phyloP scores from a whole-genome alignment of 139 green algal species.

The Chlamydomonas asymmetrica region DNA sequence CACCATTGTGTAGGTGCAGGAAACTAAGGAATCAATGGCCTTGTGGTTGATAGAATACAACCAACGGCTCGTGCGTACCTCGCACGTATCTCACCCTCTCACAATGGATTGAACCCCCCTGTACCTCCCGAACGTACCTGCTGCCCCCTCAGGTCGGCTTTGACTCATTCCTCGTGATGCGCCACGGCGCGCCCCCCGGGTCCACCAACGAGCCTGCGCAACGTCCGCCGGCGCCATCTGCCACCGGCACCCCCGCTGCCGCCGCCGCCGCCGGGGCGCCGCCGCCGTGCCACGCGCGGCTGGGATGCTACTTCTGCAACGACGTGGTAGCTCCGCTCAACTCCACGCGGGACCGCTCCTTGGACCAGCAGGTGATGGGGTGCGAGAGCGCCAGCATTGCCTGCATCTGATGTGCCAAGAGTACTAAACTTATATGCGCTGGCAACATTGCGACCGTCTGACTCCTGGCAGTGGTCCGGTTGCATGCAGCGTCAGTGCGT shows the following conservation, averaged over 20 bases:
- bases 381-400: too few relatives aligned
- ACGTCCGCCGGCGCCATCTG: not conserved
- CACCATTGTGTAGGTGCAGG: too few relatives aligned
- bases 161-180: slow-evolving; percentile 81
- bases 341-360: slow-evolving; percentile 79
- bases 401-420: too few relatives aligned
- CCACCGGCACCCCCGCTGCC: not conserved
- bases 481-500: too few relatives aligned
- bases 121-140: not conserved
- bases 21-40: too few relatives aligned
- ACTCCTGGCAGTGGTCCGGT: too few relatives aligned
- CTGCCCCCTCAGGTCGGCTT: slow-evolving; percentile 75
- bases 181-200: slow-evolving; percentile 51
- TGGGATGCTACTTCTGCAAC: slow-evolving; percentile 99
- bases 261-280: not conserved
- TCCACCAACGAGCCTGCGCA: not conserved
- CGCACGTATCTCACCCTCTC: too few relatives aligned
- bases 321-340: slow-evolving; percentile 94
- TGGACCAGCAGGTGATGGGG: slow-evolving; percentile 99
- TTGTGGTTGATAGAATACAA: too few relatives aligned
- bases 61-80: too few relatives aligned
- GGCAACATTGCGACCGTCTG: too few relatives aligned
- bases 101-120: not conserved
- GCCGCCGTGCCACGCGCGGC: slow-evolving; percentile 19
- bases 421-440: too few relatives aligned